Conservation (phyloP, 2,329 filamentous ascomycete genomes). For the Aureobasidium sp. region DNA sequence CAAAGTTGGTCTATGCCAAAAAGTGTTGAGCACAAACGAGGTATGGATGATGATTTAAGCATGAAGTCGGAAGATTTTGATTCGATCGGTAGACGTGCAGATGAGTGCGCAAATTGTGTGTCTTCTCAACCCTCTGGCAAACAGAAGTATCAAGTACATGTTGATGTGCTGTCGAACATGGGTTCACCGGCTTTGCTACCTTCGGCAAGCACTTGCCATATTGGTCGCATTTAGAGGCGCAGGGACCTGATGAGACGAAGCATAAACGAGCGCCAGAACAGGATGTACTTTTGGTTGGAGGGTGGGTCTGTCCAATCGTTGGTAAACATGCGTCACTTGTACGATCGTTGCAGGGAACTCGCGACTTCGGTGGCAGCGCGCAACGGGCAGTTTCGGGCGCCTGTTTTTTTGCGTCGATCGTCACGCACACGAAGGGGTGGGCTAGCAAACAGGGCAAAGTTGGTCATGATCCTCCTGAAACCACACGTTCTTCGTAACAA, state of each 20-base stretch:
- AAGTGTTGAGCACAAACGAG: not conserved
- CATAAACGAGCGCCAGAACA: conserved; percentile 3
- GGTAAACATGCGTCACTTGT: conserved; percentile 9
- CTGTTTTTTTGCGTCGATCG: conserved; percentile 8
- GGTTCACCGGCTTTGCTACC: not conserved
- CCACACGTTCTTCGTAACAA: not conserved
- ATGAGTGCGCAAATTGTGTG: not conserved
- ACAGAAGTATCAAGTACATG: not conserved
- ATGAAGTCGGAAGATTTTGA: not conserved
- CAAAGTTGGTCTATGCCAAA: not conserved
- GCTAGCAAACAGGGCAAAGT: conserved; percentile 7
- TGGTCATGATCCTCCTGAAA: not conserved
- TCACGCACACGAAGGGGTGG: not conserved
- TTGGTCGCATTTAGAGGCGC: not conserved
- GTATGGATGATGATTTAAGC: not conserved
- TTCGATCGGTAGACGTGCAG: not conserved
- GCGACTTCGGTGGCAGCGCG: not conserved
- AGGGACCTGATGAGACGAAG: not conserved
- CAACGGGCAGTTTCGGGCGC: not conserved
- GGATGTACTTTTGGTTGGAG: not conserved
- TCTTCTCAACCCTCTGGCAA: not conserved
- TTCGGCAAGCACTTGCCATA: not conserved
- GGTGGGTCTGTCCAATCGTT: not conserved
- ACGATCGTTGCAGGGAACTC: not conserved
- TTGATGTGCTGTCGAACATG: not conserved